These are phyloP conservation scores for Starmerella roubikii DNA, from an alignment of 805 yeast genomes.

Conservation along the genomic window DNA sequence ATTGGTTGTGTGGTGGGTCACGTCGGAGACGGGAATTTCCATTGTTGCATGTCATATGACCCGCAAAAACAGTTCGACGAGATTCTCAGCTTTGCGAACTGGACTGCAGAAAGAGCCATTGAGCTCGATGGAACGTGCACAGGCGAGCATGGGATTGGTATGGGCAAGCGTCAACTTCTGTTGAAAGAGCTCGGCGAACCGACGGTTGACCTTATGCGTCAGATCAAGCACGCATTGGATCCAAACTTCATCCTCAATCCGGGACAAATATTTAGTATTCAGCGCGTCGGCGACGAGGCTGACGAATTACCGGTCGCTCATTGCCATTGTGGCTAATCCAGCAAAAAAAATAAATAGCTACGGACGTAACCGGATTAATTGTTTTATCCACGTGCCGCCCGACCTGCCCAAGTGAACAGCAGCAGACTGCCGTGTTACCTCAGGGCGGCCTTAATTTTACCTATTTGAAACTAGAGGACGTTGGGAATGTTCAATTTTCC, in stretches of 20 bases:
- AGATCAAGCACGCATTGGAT: constrained; percentile 58
- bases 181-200: constrained; percentile 53
- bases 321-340: too few relatives aligned
- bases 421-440: too few relatives aligned
- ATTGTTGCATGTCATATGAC: constrained; percentile 49
- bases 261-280: constrained; percentile 49
- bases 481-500: too few relatives aligned
- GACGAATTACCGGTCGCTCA: neutral
- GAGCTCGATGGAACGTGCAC: constrained; percentile 73
- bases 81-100: constrained; percentile 46
- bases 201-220: constrained; percentile 60
- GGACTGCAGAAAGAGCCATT: constrained; percentile 44
- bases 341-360: too few relatives aligned
- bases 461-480: too few relatives aligned
- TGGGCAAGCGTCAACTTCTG: constrained; percentile 57
- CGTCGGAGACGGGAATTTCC: constrained; percentile 89
- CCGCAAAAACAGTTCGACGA: constrained; percentile 36
- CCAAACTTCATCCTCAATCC: constrained; percentile 67
- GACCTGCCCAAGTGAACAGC: too few relatives aligned
- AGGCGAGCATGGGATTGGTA: constrained; percentile 83
- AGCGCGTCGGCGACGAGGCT: constrained; percentile 1
- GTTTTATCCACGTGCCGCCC: too few relatives aligned
- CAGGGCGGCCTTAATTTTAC: too few relatives aligned
- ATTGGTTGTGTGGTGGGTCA: constrained; percentile 66
- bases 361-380: too few relatives aligned